phyloP scores from a whole-genome alignment of 1,284 basidiomycete genomes.

The Fistulinella cinereoalba region DNA sequence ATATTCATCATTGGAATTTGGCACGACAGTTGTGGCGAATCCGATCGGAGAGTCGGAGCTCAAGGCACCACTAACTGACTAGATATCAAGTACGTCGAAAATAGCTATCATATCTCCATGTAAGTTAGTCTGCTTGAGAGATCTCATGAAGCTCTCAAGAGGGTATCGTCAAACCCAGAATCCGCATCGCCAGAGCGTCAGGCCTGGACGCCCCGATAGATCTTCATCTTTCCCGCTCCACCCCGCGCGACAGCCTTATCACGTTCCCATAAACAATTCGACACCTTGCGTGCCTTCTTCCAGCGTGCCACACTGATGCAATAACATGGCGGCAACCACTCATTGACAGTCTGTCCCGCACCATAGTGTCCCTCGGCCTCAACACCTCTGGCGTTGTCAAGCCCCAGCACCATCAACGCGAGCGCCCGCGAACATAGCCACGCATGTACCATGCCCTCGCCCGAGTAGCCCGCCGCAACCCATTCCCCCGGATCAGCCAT shows the following conservation, averaged over 20 bases:
- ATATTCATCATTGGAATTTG: too few relatives aligned
- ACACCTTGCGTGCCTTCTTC: constrained; percentile 14
- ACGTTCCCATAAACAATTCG: constrained; percentile 4
- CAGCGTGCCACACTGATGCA: constrained; percentile 50
- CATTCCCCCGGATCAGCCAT: constrained; percentile 42
- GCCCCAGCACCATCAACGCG: constrained; percentile 52
- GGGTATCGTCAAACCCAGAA: too few relatives aligned
- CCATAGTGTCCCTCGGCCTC: constrained; percentile 23
- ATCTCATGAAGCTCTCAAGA: too few relatives aligned
- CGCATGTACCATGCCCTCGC: constrained; percentile 67
- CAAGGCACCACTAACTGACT: too few relatives aligned
- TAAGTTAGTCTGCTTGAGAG: too few relatives aligned
- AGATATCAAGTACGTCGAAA: too few relatives aligned
- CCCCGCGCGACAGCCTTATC: constrained; percentile 10
- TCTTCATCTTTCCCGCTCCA: constrained; percentile 29
- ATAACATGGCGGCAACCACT: constrained; percentile 51
- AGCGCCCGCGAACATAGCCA: constrained; percentile 59
- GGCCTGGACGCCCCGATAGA: constrained; percentile 20
- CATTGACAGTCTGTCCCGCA: constrained; percentile 27
- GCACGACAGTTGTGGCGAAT: too few relatives aligned
- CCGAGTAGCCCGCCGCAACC: constrained; percentile 58
- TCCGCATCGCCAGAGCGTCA: too few relatives aligned
- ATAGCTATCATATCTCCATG: too few relatives aligned
- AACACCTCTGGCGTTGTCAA: constrained; percentile 29
- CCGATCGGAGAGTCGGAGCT: too few relatives aligned